Conservation (phyloP, 2,329 filamentous ascomycete species). For the Penicillium sp. region DNA sequence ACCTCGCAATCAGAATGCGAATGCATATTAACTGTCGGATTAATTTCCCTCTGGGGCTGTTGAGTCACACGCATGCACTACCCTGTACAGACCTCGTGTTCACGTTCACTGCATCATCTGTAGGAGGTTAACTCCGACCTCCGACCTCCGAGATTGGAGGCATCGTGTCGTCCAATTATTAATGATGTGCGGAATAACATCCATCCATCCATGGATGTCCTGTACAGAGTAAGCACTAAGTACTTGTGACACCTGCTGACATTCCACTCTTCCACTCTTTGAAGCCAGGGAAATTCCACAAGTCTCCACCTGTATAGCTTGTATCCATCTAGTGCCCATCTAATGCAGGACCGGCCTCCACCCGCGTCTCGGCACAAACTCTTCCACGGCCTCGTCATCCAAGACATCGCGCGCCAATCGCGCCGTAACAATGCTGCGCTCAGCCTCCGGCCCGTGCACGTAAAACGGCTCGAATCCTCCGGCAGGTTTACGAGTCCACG, state of each 20-base stretch:
- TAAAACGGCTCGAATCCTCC: conserved; percentile 57
- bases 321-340: neutral
- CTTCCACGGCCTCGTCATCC: conserved; percentile 57
- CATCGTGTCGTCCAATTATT: neutral
- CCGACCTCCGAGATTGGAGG: neutral
- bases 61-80: neutral
- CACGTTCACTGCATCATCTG: neutral
- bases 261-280: neutral
- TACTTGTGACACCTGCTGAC: neutral
- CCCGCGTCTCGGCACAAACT: conserved; percentile 57
- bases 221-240: neutral
- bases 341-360: conserved; percentile 49
- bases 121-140: neutral
- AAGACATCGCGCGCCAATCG: conserved; percentile 59
- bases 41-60: neutral
- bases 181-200: neutral
- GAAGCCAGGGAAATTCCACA: neutral
- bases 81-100: neutral
- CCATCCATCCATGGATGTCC: neutral
- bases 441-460: conserved; percentile 58
- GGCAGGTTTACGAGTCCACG: conserved; percentile 26
- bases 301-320: neutral
- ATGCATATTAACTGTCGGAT: neutral
- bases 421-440: conserved; percentile 66
- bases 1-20: neutral